Evolutionary conservation across 2,329 filamentous ascomycete species (phyloP), one percentile per base, ranked within the genome.

Genomic region (Nemania abortiva): DNA sequence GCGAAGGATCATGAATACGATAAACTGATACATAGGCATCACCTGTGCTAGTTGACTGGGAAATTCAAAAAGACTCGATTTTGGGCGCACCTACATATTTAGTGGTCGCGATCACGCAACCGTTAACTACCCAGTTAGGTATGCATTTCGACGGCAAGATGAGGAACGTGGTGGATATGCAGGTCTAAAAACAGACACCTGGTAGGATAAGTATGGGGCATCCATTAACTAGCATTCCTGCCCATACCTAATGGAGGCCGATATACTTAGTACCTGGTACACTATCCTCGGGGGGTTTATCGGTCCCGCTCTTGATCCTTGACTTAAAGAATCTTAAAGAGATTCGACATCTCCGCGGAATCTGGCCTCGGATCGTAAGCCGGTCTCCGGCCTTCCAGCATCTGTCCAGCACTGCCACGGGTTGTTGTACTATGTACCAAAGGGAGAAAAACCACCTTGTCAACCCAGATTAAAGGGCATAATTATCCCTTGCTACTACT

Each of bases 301-400:
- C 27, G 52, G 29, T 6, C 20, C 34, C 34, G 39, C 13, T 13
- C 24, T 10, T 10, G 47, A 34, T 50, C 20, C 47, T 24, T 52
- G 49, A 39, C 58, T 24, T 27, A 27, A 27, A 37, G 7, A 29
- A 22, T 27, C 24, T 31, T n/a, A 37, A 24, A 5, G 18, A 31
- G 39, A 55, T 55, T 60, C 31, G 45, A 27, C 45, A 37, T 50
- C 24, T 47, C 61, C 60, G 42, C 47, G 55, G 59, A 60, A 56
- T 50, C 29, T 61, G 52, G 37, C 56, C 45, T 61, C 53, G 56
- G 68, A 55, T 54, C 56, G 29, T 24, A 29, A 64, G 68, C 68
- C 68, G 60, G 60, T 58, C 42, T 50, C 52, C 52, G 27, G 27
- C 27, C 24, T 31, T 31, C 52, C 18, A 55, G 18, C 24, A 27